Evolutionary conservation across 345 rosid genomes (phyloP), one percentile per base, ranked within the genome.

Genomic region (Hibiscus syriacus): DNA sequence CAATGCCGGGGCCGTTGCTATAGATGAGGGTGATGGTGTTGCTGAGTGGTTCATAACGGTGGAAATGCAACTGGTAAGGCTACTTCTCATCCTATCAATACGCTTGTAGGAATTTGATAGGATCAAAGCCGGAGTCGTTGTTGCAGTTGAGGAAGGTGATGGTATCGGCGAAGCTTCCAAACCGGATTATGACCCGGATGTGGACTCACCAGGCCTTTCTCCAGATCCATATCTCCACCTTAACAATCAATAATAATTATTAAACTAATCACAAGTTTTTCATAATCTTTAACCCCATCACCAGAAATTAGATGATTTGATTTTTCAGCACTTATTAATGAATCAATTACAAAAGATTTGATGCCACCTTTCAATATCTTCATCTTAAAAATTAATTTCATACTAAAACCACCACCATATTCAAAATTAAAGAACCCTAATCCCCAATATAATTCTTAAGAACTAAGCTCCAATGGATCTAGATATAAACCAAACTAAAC

Each of bases 71-170:
- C 52, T 62, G 6, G 52, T 62, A 11, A 41, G 52, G 66, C 52
- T 23, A 41, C 66, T 41, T 2, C 13, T 5, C 52, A 23, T 62
- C 13, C 66, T 62, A 7, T 62, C 66, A 0, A 62, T 41, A 2
- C 34, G 34, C 34, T 23, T 62, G 20, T 20, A 20, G n/a, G 22
- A 23, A 62, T 85, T 87, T 45, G 90, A 85, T 36, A 90, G 73
- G 53, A 86, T 90, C 67, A 90, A 78, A 70, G 97, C 98, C 2
- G 98, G 97, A 9, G 97, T 97, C 10, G 96, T 89, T 8, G 87
- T 73, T 10, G 39, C 62, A 8, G 87, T 78, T 38, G 98, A 79
- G 50, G 96, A 84, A 0, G 98, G 95, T 26, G 98, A 92, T n/a
- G 89, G 89, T 8, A 90, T 70, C 16, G 81, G 89, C 8, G 92